These are phyloP conservation scores for Linum trigynum DNA, from an alignment of 345 rosid genomes.

Conservation along the genomic window DNA sequence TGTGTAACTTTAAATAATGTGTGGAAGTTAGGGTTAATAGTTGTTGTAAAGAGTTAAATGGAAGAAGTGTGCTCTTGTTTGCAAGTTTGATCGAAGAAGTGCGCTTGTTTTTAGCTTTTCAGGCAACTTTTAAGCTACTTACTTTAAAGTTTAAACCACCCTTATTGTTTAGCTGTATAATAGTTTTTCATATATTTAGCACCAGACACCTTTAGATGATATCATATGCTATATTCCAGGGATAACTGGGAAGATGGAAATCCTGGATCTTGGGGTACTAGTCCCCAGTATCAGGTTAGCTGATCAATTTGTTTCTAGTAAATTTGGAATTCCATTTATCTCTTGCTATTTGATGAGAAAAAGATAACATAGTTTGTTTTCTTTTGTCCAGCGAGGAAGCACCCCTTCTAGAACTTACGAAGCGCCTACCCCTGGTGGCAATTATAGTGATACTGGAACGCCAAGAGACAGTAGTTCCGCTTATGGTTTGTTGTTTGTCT, in stretches of 20 bases:
- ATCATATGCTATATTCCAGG: constrained; percentile 14
- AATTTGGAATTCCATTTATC: not conserved
- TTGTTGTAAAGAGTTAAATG: too few species aligned
- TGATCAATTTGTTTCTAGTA: not conserved
- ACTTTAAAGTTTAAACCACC: too few species aligned
- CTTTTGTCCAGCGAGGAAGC: constrained; percentile 67
- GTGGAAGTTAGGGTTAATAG: too few species aligned
- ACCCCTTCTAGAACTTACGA: constrained; percentile 83
- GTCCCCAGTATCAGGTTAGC: constrained; percentile 79
- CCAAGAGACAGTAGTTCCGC: constrained; percentile 77
- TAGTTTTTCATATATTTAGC: too few species aligned
- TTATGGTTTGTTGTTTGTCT: constrained; percentile 51
- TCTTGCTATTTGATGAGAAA: not conserved
- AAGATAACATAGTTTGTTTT: not conserved
- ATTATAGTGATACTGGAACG: constrained; percentile 83
- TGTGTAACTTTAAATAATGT: too few species aligned
- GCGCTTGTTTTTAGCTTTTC: too few species aligned
- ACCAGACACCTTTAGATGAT: too few species aligned
- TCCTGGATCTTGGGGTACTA: constrained; percentile 83
- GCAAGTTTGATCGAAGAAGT: too few species aligned
- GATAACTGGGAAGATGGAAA: constrained; percentile 96
- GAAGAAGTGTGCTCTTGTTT: too few species aligned
- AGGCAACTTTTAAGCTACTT: too few species aligned
- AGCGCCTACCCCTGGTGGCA: constrained; percentile 94
- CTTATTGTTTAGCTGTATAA: too few species aligned